Conservation (phyloP, 805 yeast species). For the Candida corydali region DNA sequence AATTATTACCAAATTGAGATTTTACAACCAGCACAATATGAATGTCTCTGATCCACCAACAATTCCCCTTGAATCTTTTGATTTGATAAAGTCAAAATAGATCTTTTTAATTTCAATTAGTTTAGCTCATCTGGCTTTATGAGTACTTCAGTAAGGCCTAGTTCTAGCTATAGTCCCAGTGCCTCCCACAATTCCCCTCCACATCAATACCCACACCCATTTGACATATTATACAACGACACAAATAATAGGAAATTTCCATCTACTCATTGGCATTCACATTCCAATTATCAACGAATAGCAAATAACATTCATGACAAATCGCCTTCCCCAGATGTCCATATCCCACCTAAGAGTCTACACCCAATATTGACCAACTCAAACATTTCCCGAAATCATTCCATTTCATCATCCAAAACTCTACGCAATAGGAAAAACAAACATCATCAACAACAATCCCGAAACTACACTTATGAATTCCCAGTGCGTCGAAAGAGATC, state of each 20-base stretch:
- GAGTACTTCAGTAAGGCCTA: background rate
- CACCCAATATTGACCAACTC: no score
- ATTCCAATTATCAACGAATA: slow-evolving; percentile 2
- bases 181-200: no score
- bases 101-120: no score
- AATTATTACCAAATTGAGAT: background rate
- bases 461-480: slow-evolving; percentile 13
- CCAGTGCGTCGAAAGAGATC: slow-evolving; percentile 35
- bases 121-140: no score
- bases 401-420: slow-evolving; percentile 26
- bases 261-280: slow-evolving; percentile 6
- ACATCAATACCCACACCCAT: slow-evolving; percentile 27
- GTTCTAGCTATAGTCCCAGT: no score
- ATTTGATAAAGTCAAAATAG: no score
- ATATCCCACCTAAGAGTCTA: no score
- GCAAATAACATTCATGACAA: slow-evolving; percentile 4
- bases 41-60: no score
- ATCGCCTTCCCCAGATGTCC: no score
- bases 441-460: slow-evolving; percentile 21
- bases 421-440: slow-evolving; percentile 26
- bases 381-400: no score
- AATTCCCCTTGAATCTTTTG: no score
- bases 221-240: slow-evolving; percentile 18
- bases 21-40: slow-evolving; percentile 3
- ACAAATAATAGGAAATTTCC: background rate